These are phyloP conservation scores for Allodekkera sacchari DNA, from an alignment of 805 yeast species.

Conservation along the genomic window DNA sequence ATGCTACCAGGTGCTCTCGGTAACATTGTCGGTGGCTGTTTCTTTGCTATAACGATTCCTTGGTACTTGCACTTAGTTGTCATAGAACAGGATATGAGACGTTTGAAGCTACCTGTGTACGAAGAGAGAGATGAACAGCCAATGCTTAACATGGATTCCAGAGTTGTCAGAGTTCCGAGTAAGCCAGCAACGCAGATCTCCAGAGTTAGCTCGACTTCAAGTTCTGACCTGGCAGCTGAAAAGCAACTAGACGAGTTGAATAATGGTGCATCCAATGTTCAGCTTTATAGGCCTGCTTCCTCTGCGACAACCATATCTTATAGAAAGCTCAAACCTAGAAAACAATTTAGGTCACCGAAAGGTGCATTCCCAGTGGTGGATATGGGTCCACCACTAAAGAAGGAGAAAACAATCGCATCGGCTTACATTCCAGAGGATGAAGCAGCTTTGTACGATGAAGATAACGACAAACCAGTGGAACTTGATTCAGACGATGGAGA, in stretches of 20 bases:
- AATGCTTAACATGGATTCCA: conserved; percentile 64
- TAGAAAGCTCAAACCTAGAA: no score
- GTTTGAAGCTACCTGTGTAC: conserved; percentile 54
- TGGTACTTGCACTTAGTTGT: conserved; percentile 67
- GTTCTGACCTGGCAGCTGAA: conserved; percentile 10
- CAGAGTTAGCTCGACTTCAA: conserved; percentile 6
- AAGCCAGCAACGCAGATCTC: conserved; percentile 1
- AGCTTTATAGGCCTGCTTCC: no score
- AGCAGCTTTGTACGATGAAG: conserved; percentile 4
- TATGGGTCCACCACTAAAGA: conserved; percentile 57
- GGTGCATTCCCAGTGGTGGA: conserved; percentile 77
- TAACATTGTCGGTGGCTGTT: conserved; percentile 69
- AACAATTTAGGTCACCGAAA: conserved; percentile 45
- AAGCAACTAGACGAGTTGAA: no score
- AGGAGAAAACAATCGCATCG: conserved; percentile 53
- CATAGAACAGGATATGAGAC: conserved; percentile 61
- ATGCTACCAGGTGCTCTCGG: conserved; percentile 68
- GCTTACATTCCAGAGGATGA: conserved; percentile 21
- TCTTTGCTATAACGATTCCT: conserved; percentile 57
- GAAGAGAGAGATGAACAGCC: conserved; percentile 79
- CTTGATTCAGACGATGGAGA: conserved; percentile 3
- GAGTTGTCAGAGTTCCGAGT: conserved; percentile 48
- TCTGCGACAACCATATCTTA: no score
- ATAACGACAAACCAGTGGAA: background rate
- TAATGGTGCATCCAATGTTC: no score